Evolutionary conservation across 2,329 filamentous ascomycete genomes (phyloP), one percentile per base, ranked within the genome.

Genomic region (Fusarium dlaminii): DNA sequence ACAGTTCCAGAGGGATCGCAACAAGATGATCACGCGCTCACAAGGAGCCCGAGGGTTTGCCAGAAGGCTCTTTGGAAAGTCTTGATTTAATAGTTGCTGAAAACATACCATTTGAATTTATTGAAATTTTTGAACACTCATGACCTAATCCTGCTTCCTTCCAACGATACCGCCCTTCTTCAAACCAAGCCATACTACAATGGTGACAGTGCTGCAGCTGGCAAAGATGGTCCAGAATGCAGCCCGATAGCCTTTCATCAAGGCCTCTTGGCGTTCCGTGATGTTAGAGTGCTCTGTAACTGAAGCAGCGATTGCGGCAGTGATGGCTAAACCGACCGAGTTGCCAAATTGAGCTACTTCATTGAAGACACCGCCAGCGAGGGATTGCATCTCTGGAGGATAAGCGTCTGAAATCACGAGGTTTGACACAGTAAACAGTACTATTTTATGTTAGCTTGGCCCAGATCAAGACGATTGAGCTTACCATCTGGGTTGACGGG

Each of bases 291-390:
- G 80, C 30, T 84, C 81, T 4, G 85, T 87, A 2, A 87, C 84
- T 7, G 82, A 82, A 0, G 83, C 80, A 4, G 85, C 82, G 37
- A 90, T 86, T 0, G 87, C 84, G 15, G 86, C 86, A 14, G 86
- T 85, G 6, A 87, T 78, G 13, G 87, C 87, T 7, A 90, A 76
- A 0, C 87, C 88, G 2, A 90, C 81, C 0, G 86, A 84, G 24
- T 84, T 88, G 0, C 89, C 90, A 63, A 91, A 87, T 63, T 91
- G 88, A 1, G 85, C 84, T 2, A 89, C 83, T 5, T 87, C 89
- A 59, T 89, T 90, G 79, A 91, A 91, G 0, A 91, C 87, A 0
- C 86, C 89, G 0, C 89, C 89, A 0, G 88, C 90, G 1, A 91
- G 82, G 0, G 87, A 88, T 65, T 91, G 89, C 5, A 84, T 86